Percentiles rank a stretch among this genome's conserved stretches.
phyloP scores from a whole-genome alignment of 768 basidiomycete genomes.

The Trametes cubensis region DNA sequence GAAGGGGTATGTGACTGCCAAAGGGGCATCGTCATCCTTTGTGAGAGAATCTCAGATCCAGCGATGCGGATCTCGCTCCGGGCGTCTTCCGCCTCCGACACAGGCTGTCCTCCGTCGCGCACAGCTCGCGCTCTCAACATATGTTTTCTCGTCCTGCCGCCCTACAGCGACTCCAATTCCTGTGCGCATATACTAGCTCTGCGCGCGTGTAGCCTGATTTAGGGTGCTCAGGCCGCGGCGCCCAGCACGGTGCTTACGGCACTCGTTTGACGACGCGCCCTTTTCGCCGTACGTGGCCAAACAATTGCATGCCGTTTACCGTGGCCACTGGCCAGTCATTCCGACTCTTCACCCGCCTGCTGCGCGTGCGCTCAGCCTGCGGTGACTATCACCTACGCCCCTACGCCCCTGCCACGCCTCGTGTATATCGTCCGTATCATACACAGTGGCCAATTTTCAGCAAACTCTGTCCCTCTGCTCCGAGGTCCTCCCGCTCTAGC shows the following conservation, averaged over 20 bases:
- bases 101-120: not conserved
- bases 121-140: constrained; percentile 2
- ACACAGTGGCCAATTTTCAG: not conserved
- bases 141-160: constrained; percentile 7
- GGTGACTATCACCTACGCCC: no score
- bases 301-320: no score
- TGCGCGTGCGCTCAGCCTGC: constrained; percentile 9
- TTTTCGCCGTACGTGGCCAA: no score
- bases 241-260: no score
- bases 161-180: not conserved
- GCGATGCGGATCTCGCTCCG: constrained; percentile 2
- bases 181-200: not conserved
- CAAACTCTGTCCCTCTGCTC: not conserved
- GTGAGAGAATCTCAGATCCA: constrained; percentile 9
- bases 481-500: constrained; percentile 5
- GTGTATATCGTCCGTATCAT: constrained; percentile 1
- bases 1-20: constrained; percentile 9
- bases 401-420: not conserved
- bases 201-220: not conserved
- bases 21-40: constrained; percentile 18
- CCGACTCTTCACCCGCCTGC: constrained; percentile 5
- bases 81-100: constrained; percentile 7
- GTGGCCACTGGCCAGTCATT: no score
- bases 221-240: no score
- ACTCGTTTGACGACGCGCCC: constrained; percentile 8